Evolutionary conservation across 306 rosid species (phyloP).

Genomic region (Vigna angularis): DNA sequence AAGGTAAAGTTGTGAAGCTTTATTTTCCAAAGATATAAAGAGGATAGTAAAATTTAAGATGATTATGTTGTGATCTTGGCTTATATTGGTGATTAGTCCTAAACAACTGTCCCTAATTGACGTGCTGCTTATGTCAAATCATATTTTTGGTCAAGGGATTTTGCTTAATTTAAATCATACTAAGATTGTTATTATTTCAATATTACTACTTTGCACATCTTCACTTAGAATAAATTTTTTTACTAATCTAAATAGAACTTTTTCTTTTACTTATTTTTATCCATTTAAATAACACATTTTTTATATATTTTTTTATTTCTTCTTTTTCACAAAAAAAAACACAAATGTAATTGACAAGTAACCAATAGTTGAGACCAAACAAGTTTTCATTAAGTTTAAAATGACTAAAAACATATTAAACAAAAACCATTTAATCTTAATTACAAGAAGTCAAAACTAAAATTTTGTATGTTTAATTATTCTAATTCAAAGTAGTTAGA

Average conservation of each 20-base stretch:
- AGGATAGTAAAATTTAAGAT: not conserved
- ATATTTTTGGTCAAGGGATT: not conserved
- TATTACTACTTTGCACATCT: not conserved
- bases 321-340: not conserved
- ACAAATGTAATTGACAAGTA: not conserved
- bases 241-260: not conserved
- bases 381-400: too few species aligned
- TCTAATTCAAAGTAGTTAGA: not conserved
- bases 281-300: too few species aligned
- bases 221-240: not conserved
- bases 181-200: not conserved
- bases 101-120: not conserved
- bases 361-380: not conserved
- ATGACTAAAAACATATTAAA: not conserved
- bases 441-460: not conserved
- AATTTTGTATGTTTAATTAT: too few species aligned
- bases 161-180: not conserved
- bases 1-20: not conserved
- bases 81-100: not conserved
- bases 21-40: not conserved
- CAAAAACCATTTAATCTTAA: not conserved
- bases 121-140: not conserved
- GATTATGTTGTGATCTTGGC: not conserved
- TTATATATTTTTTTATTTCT: not conserved
- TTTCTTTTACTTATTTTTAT: not conserved